Base-by-base conservation (phyloP, 805 yeast genomes). In the Ogataea pilisensis region DNA sequence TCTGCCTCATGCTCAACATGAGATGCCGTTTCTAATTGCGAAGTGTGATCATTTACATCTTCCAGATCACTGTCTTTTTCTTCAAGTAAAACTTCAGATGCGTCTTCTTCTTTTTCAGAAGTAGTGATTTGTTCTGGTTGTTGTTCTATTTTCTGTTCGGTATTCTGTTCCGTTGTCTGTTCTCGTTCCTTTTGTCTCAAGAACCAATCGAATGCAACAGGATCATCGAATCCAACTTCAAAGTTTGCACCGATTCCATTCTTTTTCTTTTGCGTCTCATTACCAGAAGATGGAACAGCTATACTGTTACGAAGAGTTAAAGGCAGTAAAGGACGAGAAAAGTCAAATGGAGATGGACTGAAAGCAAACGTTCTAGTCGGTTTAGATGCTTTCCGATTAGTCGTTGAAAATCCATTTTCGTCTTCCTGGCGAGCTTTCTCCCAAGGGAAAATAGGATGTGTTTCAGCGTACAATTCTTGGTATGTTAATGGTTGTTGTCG, bases 401-500 rank as follows among this genome's bases (percentile, higher is more conserved):
- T 14, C 8, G 22, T 22, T 22, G 26, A 22, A 11, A n/a, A n/a
- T n/a, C n/a, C n/a, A n/a, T n/a, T n/a, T n/a, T n/a, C n/a, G n/a
- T n/a, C n/a, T n/a, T n/a, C n/a, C n/a, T n/a, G n/a, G n/a, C n/a
- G n/a, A 13, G 5, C 7, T n/a, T 20, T 41, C 41, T 64, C 69
- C 67, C 68, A 64, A 22, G 69, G 69, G 55, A 64, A 64, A 19
- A 63, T 58, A 2, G 65, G 65, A 49, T 63, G 57, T 2, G 51
- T 35, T 5, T 36, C 31, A 12, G 55, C 59, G 39, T 58, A 58
- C 12, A 38, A 39, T 30, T 56, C 57, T 28, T 43, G 38, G 18
- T 30, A 13, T 5, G 39, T 19, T 11, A 36, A 16, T 27, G 25
- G 16, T 34, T 34, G 14, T 13, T n/a, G n/a, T n/a, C n/a, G n/a